Base-by-base conservation (phyloP, 208 protist species). In the Crithidia bombi region DNA sequence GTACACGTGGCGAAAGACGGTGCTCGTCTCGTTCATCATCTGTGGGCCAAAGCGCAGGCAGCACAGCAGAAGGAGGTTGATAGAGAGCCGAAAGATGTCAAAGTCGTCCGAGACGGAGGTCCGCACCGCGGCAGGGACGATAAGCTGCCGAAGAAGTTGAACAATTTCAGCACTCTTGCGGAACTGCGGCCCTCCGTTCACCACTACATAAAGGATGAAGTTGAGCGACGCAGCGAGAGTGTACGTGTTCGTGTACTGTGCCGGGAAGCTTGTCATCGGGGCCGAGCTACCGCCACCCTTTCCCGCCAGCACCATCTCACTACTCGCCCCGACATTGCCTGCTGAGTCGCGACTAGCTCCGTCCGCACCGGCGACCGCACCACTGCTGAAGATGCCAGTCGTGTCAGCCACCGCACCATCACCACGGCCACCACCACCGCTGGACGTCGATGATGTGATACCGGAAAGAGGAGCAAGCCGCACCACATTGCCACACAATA, bases 1-100 rank as follows among this genome's bases (percentile, higher is more conserved):
- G 44, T 98, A 93, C 0, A 98, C 89, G 68, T 98, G 90, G 14
- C 81, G 85, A 71, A 98, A 98, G 59, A 98, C 90, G 21, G 96
- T 93, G 33, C 90, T 90, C 19, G 94, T 94, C 79, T 98, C 96
- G 44, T 83, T 86, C 36, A 99, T 97, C 44, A 99, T 82, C 55
- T 93, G 73, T 4, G 79, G 82, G 47, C 95, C 95, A 69, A 98
- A 99, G 39, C 82, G 67, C 25, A 89, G 73, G 30, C 97, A 86
- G 47, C 98, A 82, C 14, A 80, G 79, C 5, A 96, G 46, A 35
- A 99, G 97, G 17, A 99, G 74, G 36, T 90, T 88, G 25, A 98
- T 67, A 17, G 93, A 91, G 5, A 98, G 78, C 9, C 93, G 85
- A 59, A 98, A 98, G 0, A 98, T 82, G 58, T 88, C 81, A n/a